These are phyloP conservation scores for Albatrellus ellisii DNA, from an alignment of 768 basidiomycete genomes.

Conservation along the genomic window DNA sequence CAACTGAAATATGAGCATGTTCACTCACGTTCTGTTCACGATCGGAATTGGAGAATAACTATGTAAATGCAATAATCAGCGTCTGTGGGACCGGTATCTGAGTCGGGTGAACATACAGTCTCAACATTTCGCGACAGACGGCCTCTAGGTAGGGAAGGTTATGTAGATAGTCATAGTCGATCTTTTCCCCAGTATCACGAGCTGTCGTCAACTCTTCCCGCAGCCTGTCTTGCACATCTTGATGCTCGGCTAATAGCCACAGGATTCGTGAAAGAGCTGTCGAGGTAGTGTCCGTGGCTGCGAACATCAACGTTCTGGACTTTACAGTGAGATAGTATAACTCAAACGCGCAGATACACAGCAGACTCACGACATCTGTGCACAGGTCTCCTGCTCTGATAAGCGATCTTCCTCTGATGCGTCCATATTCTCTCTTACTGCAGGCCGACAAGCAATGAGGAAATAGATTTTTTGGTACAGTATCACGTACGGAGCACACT, in stretches of 20 bases:
- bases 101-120: constrained; percentile 21
- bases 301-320: background rate
- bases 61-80: too few relatives aligned
- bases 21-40: too few relatives aligned
- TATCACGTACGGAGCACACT: constrained; percentile 24
- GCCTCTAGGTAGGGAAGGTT: constrained; percentile 33
- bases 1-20: too few relatives aligned
- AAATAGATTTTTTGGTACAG: background rate
- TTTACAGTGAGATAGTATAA: background rate
- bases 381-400: constrained; percentile 23
- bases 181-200: constrained; percentile 21
- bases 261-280: constrained; percentile 22
- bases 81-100: background rate
- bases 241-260: constrained; percentile 20
- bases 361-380: constrained; percentile 22
- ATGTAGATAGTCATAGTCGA: constrained; percentile 26
- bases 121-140: constrained; percentile 28
- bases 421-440: constrained; percentile 23
- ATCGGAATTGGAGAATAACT: too few relatives aligned
- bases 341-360: background rate
- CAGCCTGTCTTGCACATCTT: constrained; percentile 22
- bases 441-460: background rate
- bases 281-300: constrained; percentile 15
- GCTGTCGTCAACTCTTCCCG: background rate
- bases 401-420: constrained; percentile 20